Conservation (phyloP, 164 flowering plant genomes). For the Echeveria elegans region DNA sequence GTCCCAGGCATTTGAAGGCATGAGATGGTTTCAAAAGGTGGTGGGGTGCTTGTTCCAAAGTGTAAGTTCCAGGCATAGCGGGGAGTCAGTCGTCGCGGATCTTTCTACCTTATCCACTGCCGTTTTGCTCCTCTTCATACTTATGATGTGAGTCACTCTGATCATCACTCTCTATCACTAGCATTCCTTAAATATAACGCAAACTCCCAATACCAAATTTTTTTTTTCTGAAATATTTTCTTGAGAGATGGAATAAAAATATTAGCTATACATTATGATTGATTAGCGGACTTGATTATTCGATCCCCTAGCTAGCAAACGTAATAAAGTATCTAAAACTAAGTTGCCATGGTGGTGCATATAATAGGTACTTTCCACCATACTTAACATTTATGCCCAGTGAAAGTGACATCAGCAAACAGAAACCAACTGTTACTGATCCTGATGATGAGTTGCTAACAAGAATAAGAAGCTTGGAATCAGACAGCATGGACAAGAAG, state of each 20-base stretch:
- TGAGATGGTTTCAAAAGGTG: constrained; percentile 38
- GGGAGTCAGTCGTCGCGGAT: constrained; percentile 46
- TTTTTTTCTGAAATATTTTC: constrained; percentile 24
- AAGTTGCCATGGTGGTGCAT: too few relatives aligned
- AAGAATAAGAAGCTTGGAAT: constrained; percentile 7
- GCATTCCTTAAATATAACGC: not conserved
- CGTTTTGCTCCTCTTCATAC: constrained; percentile 40
- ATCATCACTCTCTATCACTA: too few relatives aligned
- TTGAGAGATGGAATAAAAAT: too few relatives aligned
- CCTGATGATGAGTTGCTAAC: too few relatives aligned
- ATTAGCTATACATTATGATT: too few relatives aligned
- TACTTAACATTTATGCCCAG: constrained; percentile 41
- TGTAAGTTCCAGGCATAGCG: constrained; percentile 56
- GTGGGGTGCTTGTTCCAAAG: constrained; percentile 41
- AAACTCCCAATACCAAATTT: constrained; percentile 9
- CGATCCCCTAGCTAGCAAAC: too few relatives aligned
- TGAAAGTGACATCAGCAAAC: constrained; percentile 10
- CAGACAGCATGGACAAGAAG: too few relatives aligned
- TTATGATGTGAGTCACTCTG: constrained; percentile 64
- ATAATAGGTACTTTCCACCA: constrained; percentile 73
- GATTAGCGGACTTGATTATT: too few relatives aligned
- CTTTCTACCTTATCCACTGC: constrained; percentile 46
- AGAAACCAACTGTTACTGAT: not conserved
- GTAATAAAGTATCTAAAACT: too few relatives aligned
- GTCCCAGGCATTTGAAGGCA: constrained; percentile 28